Conservation (phyloP, 2,329 filamentous ascomycete genomes). For the Dactylellina drechsleri region DNA sequence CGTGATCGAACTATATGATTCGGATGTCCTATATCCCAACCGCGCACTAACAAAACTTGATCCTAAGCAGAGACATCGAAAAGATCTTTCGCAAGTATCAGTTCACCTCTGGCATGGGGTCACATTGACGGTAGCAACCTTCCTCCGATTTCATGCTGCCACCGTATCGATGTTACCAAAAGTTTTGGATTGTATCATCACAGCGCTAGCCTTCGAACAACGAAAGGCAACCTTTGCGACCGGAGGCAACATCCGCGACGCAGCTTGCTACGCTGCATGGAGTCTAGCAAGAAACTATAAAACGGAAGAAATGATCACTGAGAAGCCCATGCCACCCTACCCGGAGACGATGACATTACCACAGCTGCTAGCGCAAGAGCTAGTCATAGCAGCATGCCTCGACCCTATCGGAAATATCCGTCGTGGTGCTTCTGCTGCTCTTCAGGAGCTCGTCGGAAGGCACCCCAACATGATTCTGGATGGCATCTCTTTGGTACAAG, state of each 20-base stretch:
- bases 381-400: constrained; percentile 82
- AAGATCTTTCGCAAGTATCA: constrained; percentile 51
- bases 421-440: constrained; percentile 87
- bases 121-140: constrained; percentile 75
- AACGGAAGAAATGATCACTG: constrained; percentile 75
- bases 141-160: constrained; percentile 58
- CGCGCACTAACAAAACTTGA: constrained; percentile 46
- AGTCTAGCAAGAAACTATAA: constrained; percentile 86
- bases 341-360: constrained; percentile 60
- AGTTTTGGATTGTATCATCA: constrained; percentile 63
- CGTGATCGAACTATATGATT: constrained; percentile 75
- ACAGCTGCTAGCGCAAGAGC: constrained; percentile 81
- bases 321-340: constrained; percentile 31
- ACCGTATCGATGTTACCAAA: constrained; percentile 56
- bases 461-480: constrained; percentile 85
- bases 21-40: constrained; percentile 68
- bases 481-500: constrained; percentile 86
- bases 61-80: constrained; percentile 34
- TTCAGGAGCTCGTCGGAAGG: constrained; percentile 92
- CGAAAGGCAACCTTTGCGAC: constrained; percentile 80
- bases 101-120: constrained; percentile 80
- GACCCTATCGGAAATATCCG: constrained; percentile 94
- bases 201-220: constrained; percentile 88
- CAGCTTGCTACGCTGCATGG: constrained; percentile 96
- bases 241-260: constrained; percentile 91